Conservation (phyloP, 768 basidiomycete species). For the Lenzites betulinus region DNA sequence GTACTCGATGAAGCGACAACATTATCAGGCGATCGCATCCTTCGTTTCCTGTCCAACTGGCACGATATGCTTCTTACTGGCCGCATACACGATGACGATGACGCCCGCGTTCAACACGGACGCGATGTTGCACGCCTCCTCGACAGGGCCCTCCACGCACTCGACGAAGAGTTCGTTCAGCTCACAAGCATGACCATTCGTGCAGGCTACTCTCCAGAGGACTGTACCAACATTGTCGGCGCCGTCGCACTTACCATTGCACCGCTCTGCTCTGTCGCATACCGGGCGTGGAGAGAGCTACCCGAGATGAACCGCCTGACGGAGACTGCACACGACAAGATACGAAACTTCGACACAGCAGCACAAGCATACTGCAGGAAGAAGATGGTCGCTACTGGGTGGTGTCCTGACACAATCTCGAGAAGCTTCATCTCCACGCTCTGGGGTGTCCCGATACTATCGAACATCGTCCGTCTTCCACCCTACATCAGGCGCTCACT, state of each 20-base stretch:
- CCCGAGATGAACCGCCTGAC: neutral
- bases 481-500: neutral
- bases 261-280: neutral
- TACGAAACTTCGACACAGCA: neutral
- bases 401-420: neutral
- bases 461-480: neutral
- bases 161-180: neutral
- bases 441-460: neutral
- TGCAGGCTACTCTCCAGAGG: neutral
- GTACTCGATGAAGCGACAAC: neutral
- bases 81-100: neutral
- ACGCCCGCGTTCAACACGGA: neutral
- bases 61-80: neutral
- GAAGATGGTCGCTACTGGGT: neutral
- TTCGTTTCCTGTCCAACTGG: neutral
- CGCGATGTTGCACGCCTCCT: neutral
- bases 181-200: neutral
- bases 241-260: neutral
- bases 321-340: neutral
- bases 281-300: neutral
- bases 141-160: neutral
- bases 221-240: neutral
- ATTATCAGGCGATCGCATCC: neutral
- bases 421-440: neutral
- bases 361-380: neutral